A percentile compares a stretch with the other conserved stretches of the same genome.
Evolutionary conservation across 176 grass and related monocot species (phyloP).

Genomic region (Avena insularis): DNA sequence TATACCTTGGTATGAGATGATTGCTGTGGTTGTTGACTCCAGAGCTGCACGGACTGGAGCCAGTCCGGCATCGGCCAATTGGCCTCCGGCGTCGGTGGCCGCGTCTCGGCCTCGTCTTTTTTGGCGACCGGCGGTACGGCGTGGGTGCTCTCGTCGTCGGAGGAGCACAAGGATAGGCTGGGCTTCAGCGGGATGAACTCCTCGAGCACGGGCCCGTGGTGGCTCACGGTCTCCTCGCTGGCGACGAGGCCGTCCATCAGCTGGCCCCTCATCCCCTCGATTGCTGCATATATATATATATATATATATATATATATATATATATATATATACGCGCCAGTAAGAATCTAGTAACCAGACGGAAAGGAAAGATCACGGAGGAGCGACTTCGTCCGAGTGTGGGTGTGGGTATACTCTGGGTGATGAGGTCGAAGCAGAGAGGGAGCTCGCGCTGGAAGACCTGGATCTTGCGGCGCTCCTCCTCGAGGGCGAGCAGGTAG

Average conservation of each 20-base stretch:
- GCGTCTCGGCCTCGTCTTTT: background rate
- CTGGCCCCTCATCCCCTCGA: slow-evolving; percentile 64
- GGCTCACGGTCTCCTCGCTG: slow-evolving; percentile 56
- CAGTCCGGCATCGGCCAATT: slow-evolving; percentile 61
- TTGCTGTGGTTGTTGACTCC: slow-evolving; percentile 52
- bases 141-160: slow-evolving; percentile 52
- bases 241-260: slow-evolving; percentile 59
- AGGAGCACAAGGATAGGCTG: slow-evolving; percentile 55
- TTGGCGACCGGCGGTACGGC: slow-evolving; percentile 4
- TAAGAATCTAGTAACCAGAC: background rate
- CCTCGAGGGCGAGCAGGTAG: slow-evolving; percentile 80
- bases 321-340: background rate
- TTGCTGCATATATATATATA: slow-evolving; percentile 47
- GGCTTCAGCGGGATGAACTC: slow-evolving; percentile 97
- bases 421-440: slow-evolving; percentile 84
- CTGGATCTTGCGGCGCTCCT: slow-evolving; percentile 83
- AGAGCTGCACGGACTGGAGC: slow-evolving; percentile 86
- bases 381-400: background rate
- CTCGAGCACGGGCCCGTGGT: slow-evolving; percentile 73
- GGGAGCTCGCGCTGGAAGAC: slow-evolving; percentile 92
- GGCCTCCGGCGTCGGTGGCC: background rate
- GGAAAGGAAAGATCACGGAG: background rate
- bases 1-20: slow-evolving; percentile 34
- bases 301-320: background rate
- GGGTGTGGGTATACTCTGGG: slow-evolving; percentile 47